A percentile compares a stretch with the other conserved stretches of the same genome.
These are phyloP conservation scores for Naganishia sp. DNA, from an alignment of 1,284 basidiomycete species.

Conservation along the genomic window DNA sequence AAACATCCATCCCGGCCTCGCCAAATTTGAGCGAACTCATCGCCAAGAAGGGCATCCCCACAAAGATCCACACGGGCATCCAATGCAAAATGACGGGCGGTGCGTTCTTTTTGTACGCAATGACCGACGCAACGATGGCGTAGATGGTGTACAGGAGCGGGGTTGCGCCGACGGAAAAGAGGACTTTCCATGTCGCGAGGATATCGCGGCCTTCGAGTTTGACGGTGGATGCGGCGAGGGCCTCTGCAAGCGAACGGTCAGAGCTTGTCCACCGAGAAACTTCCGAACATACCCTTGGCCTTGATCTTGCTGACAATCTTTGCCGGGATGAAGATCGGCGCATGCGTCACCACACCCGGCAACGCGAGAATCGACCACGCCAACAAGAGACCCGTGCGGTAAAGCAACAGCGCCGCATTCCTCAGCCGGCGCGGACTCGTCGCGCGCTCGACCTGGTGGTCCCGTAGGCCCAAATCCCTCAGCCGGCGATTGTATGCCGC, in stretches of 20 bases:
- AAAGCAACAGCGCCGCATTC: conserved; percentile 78
- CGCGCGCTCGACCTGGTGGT: conserved; percentile 89
- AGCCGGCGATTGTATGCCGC: conserved; percentile 90
- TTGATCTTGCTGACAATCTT: conserved; percentile 85
- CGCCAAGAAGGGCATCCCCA: conserved; percentile 81
- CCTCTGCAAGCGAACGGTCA: conserved; percentile 64
- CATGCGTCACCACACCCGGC: conserved; percentile 92
- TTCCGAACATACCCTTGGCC: conserved; percentile 69
- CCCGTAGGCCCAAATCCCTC: conserved; percentile 90
- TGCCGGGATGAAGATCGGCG: conserved; percentile 91
- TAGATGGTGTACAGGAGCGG: conserved; percentile 86
- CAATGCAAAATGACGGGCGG: conserved; percentile 65
- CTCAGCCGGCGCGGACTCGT: conserved; percentile 79
- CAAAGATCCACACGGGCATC: conserved; percentile 78
- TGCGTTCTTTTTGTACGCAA: conserved; percentile 70
- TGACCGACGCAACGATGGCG: conserved; percentile 73
- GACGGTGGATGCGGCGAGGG: conserved; percentile 91
- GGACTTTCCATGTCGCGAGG: conserved; percentile 95
- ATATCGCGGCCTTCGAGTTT: conserved; percentile 96
- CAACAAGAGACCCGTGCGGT: conserved; percentile 76
- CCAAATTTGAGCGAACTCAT: conserved; percentile 97
- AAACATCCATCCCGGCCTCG: conserved; percentile 96
- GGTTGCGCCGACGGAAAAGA: conserved; percentile 88
- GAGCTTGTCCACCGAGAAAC: neutral
- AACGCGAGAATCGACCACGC: conserved; percentile 86